Conservation (phyloP, 2,329 filamentous ascomycete species). For the Trichoderma sp. region DNA sequence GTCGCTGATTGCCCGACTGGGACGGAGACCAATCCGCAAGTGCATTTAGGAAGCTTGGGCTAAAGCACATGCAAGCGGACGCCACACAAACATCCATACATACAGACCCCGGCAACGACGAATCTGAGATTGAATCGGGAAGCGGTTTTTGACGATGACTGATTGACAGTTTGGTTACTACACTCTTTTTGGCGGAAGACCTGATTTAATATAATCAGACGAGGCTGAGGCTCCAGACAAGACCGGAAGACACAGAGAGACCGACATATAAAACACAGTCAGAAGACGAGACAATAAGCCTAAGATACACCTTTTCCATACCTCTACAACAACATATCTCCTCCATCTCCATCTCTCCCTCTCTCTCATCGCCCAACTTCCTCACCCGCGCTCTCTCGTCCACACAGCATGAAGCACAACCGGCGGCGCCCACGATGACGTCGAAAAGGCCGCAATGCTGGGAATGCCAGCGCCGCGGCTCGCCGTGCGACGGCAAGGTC, state of each 20-base stretch:
- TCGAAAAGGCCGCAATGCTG: slow-evolving; percentile 41
- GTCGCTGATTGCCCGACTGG: slow-evolving; percentile 4
- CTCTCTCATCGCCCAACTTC: too few species aligned
- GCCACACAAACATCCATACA: not conserved
- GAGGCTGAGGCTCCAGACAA: too few species aligned
- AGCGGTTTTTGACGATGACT: too few species aligned
- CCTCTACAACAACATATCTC: too few species aligned
- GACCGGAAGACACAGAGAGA: too few species aligned
- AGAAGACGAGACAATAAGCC: not conserved
- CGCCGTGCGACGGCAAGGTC: slow-evolving; percentile 45
- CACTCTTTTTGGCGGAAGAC: too few species aligned
- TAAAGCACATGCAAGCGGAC: not conserved
- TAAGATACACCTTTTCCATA: not conserved
- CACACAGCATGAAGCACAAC: slow-evolving; percentile 14
- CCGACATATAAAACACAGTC: too few species aligned
- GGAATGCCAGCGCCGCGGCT: slow-evolving; percentile 46
- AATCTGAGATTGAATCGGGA: not conserved
- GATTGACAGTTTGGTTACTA: too few species aligned
- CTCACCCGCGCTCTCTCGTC: not conserved
- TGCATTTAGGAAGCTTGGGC: not conserved
- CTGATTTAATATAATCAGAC: too few species aligned
- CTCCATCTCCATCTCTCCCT: not conserved
- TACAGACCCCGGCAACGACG: not conserved
- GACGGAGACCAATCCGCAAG: not conserved
- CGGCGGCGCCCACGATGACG: slow-evolving; percentile 19